phyloP scores from a whole-genome alignment of 1,139 yeast genomes.

The Yamadazyma friedrichii region DNA sequence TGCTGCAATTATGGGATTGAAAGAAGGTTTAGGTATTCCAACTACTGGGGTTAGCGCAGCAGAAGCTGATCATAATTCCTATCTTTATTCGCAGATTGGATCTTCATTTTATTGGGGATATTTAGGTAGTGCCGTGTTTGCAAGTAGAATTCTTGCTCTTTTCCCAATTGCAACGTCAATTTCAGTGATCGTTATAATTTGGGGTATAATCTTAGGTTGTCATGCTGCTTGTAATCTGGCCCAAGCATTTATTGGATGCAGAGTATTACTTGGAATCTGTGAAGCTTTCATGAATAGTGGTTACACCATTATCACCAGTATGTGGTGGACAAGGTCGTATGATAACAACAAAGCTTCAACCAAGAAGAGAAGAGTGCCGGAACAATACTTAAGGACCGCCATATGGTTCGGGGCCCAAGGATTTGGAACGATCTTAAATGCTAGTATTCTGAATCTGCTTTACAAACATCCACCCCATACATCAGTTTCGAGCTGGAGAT shows the following conservation, averaged over 20 bases:
- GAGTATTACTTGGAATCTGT: conserved; percentile 40
- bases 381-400: conserved; percentile 19
- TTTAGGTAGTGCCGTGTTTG: conserved; percentile 51
- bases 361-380: conserved; percentile 9
- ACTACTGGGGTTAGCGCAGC: background rate
- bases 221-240: conserved; percentile 44
- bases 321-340: conserved; percentile 7
- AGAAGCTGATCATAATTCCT: conserved; percentile 13
- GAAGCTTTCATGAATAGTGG: conserved; percentile 36
- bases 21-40: conserved; percentile 39
- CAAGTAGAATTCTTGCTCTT: conserved; percentile 47
- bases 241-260: conserved; percentile 49
- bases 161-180: conserved; percentile 53
- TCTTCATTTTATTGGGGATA: conserved; percentile 57
- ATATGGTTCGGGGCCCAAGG: conserved; percentile 15
- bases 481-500: conserved; percentile 25
- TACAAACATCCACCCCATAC: conserved; percentile 12
- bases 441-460: conserved; percentile 19
- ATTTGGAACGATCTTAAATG: conserved; percentile 9
- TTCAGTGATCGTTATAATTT: conserved; percentile 39
- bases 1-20: conserved; percentile 60
- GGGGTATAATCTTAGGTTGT: conserved; percentile 52
- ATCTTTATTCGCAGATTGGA: conserved; percentile 44
- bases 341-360: no score
- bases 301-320: conserved; percentile 22